Percentiles rank a stretch among this genome's conserved stretches.
Evolutionary conservation across 2,329 filamentous ascomycete species (phyloP).

Genomic region (Xylaria hypoxylon): DNA sequence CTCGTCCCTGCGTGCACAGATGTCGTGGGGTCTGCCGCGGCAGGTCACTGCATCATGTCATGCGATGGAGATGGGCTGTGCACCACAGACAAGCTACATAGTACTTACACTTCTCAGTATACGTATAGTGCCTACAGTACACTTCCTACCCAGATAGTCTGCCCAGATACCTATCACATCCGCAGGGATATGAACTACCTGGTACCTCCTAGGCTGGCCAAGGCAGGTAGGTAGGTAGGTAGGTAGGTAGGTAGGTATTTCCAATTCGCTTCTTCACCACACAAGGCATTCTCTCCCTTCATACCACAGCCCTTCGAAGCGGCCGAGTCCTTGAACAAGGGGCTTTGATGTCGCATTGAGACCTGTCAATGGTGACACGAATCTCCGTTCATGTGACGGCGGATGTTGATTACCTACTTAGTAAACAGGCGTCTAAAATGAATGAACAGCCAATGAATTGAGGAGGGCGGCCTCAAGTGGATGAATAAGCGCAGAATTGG

Average conservation of each 20-base stretch:
- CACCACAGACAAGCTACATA: slow-evolving; percentile 1
- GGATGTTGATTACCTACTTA: not conserved
- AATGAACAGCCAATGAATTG: not conserved
- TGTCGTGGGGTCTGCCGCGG: slow-evolving; percentile 34
- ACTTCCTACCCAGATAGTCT: no score
- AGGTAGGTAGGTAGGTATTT: slow-evolving; percentile 11
- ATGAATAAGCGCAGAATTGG: not conserved
- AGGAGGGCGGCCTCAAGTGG: not conserved
- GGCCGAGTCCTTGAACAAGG: not conserved
- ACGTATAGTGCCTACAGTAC: no score
- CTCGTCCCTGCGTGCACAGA: slow-evolving; percentile 17
- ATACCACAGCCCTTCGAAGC: not conserved
- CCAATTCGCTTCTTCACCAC: slow-evolving; percentile 11
- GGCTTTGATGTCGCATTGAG: not conserved
- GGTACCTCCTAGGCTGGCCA: not conserved
- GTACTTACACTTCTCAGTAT: no score
- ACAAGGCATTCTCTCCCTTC: slow-evolving; percentile 8
- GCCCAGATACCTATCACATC: not conserved
- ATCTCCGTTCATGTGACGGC: slow-evolving; percentile 13
- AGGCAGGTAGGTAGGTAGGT: not conserved
- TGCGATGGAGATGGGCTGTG: slow-evolving; percentile 30
- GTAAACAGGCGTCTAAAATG: no score
- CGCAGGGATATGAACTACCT: slow-evolving; percentile 11
- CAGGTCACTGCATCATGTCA: slow-evolving; percentile 26
- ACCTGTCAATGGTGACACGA: slow-evolving; percentile 9